Base-by-base conservation (phyloP, 805 yeast genomes). In the Wickerhamiella alocasiicola region DNA sequence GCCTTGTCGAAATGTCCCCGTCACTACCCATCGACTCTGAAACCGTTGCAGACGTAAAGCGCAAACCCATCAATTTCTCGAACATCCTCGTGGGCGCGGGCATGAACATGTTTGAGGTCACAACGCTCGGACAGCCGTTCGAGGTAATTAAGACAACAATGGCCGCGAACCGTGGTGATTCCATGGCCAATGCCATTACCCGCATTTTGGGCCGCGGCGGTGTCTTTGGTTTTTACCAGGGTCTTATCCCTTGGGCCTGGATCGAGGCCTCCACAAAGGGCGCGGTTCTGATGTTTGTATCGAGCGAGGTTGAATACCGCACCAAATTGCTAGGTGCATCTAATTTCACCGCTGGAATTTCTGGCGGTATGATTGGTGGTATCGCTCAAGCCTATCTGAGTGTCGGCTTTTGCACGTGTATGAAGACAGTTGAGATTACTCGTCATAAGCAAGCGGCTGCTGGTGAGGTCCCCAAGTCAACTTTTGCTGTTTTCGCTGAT, bases 241-340 rank as follows among this genome's bases (percentile, higher is more conserved):
- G 98, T 24, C 70, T 91, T 57, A 87, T 88, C 49, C 98, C 98
- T 35, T 91, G 98, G 98, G 98, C 97, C 5, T 87, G 97, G 96
- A 81, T 91, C 52, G 98, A 88, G 63, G 98, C 95, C 7, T 81
- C 95, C n/a, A 91, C 98, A 27, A 91, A 91, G 62, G 98, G 98
- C 60, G 96, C 97, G 4, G 95, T 87, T 6, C 68, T 91, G 43
- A 68, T 91, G 51, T 91, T 91, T 54, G 95, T 85, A 25, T 79
- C 94, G 34, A 76, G 93, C 34, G 97, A 91, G 59, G 81, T 85
- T 39, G 97, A 91, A 63, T 83, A 82, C 61, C 72, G 71, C 36
- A 74, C 78, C 53, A 45, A 50, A 33, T 62, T 59, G 25, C 45
- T 78, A 16, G 93, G 94, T 39, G 41, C 52, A 13, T 71, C 67